Conservation (phyloP, 73 alveolate genomes). For the Tetrahymena thermophila region DNA sequence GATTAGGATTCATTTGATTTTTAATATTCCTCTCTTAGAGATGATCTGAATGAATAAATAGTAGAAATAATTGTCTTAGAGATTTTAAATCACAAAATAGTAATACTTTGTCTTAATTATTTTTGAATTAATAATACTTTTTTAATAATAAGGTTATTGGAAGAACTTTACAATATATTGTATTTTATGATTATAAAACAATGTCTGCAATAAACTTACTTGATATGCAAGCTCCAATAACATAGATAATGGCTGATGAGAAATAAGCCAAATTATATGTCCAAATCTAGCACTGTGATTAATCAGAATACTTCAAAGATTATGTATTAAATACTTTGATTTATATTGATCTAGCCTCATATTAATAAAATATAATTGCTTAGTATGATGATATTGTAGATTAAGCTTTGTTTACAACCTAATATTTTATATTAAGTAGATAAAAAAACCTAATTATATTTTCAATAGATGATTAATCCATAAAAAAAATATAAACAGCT, state of each 20-base stretch:
- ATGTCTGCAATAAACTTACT: not conserved
- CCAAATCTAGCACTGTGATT: not conserved
- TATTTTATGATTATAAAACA: not conserved
- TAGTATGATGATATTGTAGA: not conserved
- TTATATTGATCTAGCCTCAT: not conserved
- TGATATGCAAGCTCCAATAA: not conserved
- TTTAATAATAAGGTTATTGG: not conserved
- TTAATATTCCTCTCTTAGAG: not conserved
- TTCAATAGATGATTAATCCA: not conserved
- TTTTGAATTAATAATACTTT: too few species aligned
- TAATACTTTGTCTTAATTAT: not conserved
- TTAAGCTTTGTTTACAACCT: not conserved
- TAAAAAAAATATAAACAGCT: not conserved
- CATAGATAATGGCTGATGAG: not conserved
- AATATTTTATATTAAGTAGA: not conserved
- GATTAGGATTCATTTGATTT: not conserved
- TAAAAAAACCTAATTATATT: not conserved
- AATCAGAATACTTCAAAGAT: not conserved
- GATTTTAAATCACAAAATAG: not conserved
- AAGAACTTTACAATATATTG: not conserved
- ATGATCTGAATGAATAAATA: not conserved
- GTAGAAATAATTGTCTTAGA: not conserved
- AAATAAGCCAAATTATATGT: not conserved
- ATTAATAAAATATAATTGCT: not conserved
- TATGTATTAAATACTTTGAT: not conserved